Conservation (phyloP, 169 alveolate species). For the Plasmodium coatneyi region DNA sequence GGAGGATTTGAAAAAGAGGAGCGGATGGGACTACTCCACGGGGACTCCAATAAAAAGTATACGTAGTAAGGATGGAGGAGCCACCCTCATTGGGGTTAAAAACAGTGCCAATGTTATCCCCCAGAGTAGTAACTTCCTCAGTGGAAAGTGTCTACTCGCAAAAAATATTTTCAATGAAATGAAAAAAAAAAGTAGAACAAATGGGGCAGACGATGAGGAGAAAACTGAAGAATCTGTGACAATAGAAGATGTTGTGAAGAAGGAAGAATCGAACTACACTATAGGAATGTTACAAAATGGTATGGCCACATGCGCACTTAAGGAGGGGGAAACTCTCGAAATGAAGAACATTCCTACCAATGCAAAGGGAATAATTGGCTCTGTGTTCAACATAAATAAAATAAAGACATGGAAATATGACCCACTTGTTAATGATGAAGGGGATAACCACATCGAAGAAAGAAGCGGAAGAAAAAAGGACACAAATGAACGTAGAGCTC, state of each 20-base stretch:
- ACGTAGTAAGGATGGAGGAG: neutral
- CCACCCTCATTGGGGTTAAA: neutral
- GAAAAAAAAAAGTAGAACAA: neutral
- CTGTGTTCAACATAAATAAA: neutral
- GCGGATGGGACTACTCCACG: neutral
- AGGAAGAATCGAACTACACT: neutral
- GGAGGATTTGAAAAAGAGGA: neutral
- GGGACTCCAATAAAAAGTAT: neutral
- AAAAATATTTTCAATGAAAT: neutral
- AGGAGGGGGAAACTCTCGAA: neutral
- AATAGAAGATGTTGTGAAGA: neutral
- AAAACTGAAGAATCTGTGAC: neutral
- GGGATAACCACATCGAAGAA: neutral
- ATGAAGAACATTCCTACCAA: neutral
- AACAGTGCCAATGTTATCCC: neutral
- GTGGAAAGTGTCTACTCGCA: neutral
- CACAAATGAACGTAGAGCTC: neutral
- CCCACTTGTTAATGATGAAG: neutral
- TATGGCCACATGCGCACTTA: neutral
- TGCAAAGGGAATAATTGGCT: neutral
- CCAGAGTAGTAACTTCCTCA: neutral
- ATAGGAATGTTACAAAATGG: neutral
- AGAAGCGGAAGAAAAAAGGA: neutral
- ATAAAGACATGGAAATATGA: neutral
- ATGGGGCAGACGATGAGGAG: neutral